Conservation (phyloP, 2,329 filamentous ascomycete genomes). For the Emmonsiellopsis sp. region DNA sequence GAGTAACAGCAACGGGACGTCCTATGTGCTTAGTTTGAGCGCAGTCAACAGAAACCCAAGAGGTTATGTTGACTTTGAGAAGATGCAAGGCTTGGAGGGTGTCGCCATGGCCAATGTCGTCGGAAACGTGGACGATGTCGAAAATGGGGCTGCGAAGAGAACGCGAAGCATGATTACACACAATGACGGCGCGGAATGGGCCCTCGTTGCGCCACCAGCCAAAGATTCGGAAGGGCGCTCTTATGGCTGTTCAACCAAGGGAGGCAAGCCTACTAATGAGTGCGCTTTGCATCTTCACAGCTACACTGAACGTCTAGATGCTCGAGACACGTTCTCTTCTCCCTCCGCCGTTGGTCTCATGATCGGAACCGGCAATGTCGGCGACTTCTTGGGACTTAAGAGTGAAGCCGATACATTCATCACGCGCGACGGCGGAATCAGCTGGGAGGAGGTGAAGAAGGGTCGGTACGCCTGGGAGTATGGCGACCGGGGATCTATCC, state of each 20-base stretch:
- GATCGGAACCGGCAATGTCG: conserved; percentile 88
- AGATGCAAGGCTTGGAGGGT: conserved; percentile 84
- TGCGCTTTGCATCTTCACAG: conserved; percentile 91
- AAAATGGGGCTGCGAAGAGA: conserved; percentile 60
- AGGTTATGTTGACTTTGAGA: conserved; percentile 91
- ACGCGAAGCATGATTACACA: conserved; percentile 89
- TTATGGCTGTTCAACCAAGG: conserved; percentile 56
- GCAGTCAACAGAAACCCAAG: conserved; percentile 69
- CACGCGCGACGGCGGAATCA: conserved; percentile 81
- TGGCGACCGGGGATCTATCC: conserved; percentile 86
- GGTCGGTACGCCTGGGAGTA: conserved; percentile 89
- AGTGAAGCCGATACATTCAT: conserved; percentile 82
- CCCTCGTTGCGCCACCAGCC: conserved; percentile 60
- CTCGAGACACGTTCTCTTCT: conserved; percentile 77
- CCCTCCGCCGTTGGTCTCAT: conserved; percentile 80
- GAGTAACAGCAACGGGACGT: conserved; percentile 97
- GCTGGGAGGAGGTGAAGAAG: conserved; percentile 76
- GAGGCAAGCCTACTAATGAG: conserved; percentile 45
- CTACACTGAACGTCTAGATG: conserved; percentile 82
- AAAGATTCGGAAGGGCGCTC: conserved; percentile 61
- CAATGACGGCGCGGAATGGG: conserved; percentile 90
- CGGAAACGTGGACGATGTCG: conserved; percentile 57
- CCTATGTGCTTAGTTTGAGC: conserved; percentile 74
- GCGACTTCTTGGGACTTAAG: conserved; percentile 54
- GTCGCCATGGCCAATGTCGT: conserved; percentile 82